Conservation (phyloP, 2,329 filamentous ascomycete genomes). For the Colletotrichum sp. region DNA sequence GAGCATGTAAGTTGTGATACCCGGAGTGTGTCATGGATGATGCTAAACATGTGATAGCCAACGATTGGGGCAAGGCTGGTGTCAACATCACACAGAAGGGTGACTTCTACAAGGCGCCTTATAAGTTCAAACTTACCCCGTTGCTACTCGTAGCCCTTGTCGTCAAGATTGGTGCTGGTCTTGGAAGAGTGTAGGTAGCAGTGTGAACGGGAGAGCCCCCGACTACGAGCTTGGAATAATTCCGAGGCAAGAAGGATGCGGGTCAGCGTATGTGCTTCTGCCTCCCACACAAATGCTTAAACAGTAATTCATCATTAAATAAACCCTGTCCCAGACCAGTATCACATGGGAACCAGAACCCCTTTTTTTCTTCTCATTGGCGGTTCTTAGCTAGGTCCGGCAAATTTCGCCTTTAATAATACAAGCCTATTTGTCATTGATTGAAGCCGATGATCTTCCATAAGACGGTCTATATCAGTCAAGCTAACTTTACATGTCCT, state of each 20-base stretch:
- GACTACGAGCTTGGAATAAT: fast-evolving
- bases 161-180: slow-evolving; percentile 48
- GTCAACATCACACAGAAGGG: slow-evolving; percentile 59
- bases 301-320: fast-evolving
- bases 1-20: slow-evolving; percentile 45
- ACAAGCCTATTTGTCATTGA: too few species aligned
- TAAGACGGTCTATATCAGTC: too few species aligned
- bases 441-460: too few species aligned
- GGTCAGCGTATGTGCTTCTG: neutral
- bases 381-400: too few species aligned
- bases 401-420: neutral
- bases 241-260: fast-evolving
- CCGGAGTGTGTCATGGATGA: too few species aligned
- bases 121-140: slow-evolving; percentile 53
- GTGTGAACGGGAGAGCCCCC: neutral
- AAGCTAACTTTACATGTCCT: too few species aligned
- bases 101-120: slow-evolving; percentile 52
- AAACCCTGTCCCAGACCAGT: too few species aligned
- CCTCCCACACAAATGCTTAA: neutral
- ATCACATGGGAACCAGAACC: too few species aligned
- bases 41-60: slow-evolving; percentile 22
- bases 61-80: slow-evolving; percentile 52
- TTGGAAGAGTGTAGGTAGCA: slow-evolving; percentile 43
- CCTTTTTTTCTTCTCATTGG: too few species aligned
- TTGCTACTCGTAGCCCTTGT: slow-evolving; percentile 44